Evolutionary conservation across 2,329 filamentous ascomycete genomes (phyloP).

Genomic region (Ophiostoma pallidulum): DNA sequence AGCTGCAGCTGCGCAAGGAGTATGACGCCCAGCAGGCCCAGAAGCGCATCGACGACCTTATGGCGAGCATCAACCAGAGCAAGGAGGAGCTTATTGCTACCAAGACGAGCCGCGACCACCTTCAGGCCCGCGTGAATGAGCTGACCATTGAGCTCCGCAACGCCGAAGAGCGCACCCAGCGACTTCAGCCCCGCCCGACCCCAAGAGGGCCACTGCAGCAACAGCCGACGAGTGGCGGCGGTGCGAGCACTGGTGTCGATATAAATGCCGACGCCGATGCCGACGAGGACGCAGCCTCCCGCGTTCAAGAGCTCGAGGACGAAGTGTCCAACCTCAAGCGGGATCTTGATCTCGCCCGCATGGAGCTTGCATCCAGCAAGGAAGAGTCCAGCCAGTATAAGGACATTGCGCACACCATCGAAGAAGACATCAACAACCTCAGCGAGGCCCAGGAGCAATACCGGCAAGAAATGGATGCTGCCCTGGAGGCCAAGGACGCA

Average conservation of each 20-base stretch:
- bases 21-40: conserved; percentile 83
- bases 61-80: conserved; percentile 65
- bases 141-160: conserved; percentile 78
- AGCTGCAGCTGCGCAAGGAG: conserved; percentile 73
- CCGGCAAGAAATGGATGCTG: conserved; percentile 70
- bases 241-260: conserved; percentile 20
- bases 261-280: conserved; percentile 37
- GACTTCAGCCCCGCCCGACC: conserved; percentile 71
- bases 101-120: conserved; percentile 81
- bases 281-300: conserved; percentile 35
- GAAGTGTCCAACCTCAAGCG: conserved; percentile 82
- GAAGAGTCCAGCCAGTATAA: conserved; percentile 81
- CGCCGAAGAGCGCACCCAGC: conserved; percentile 76
- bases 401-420: conserved; percentile 73
- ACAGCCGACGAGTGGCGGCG: conserved; percentile 24
- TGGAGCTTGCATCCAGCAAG: conserved; percentile 73
- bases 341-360: conserved; percentile 70
- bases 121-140: conserved; percentile 83
- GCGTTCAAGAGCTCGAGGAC: conserved; percentile 69
- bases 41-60: conserved; percentile 86
- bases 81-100: conserved; percentile 79
- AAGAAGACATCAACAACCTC: conserved; percentile 76
- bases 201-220: conserved; percentile 40
- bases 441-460: conserved; percentile 77
- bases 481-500: conserved; percentile 66